Conservation (phyloP, 805 yeast species). For the Saccharomycopsis sp. region DNA sequence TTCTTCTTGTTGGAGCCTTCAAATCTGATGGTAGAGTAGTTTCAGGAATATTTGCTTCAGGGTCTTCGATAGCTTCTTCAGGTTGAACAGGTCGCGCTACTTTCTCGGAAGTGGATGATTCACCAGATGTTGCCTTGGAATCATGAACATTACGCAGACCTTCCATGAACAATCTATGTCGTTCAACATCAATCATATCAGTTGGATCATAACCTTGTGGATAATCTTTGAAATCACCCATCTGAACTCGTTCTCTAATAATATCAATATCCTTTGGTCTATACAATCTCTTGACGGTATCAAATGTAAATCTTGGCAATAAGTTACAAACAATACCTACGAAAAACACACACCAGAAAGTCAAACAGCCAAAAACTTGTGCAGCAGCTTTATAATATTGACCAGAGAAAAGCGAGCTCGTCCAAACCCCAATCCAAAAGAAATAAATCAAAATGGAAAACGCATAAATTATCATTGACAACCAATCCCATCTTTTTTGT, state of each 20-base stretch:
- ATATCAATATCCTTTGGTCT: conserved; percentile 64
- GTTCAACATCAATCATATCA: conserved; percentile 22
- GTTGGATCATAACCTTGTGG: conserved; percentile 46
- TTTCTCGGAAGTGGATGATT: not conserved
- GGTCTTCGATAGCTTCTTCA: not conserved
- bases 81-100: not conserved
- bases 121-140: not conserved
- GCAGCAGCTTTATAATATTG: conserved; percentile 62
- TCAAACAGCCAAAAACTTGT: conserved; percentile 50
- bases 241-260: conserved; percentile 51
- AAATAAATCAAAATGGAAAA: conserved; percentile 53
- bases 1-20: conserved; percentile 1
- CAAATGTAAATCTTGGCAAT: conserved; percentile 53
- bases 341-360: conserved; percentile 60
- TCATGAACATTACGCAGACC: no score
- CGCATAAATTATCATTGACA: conserved; percentile 44
- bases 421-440: conserved; percentile 80
- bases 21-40: not conserved
- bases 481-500: conserved; percentile 76
- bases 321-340: conserved; percentile 48
- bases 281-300: conserved; percentile 44
- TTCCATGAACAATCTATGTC: conserved; percentile 16
- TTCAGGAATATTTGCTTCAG: not conserved
- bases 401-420: conserved; percentile 41
- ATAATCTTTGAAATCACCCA: conserved; percentile 45